Percentiles rank a stretch among this genome's conserved stretches.
Conservation (phyloP, 2,329 filamentous ascomycete species). For the Aspergillus amoenus region DNA sequence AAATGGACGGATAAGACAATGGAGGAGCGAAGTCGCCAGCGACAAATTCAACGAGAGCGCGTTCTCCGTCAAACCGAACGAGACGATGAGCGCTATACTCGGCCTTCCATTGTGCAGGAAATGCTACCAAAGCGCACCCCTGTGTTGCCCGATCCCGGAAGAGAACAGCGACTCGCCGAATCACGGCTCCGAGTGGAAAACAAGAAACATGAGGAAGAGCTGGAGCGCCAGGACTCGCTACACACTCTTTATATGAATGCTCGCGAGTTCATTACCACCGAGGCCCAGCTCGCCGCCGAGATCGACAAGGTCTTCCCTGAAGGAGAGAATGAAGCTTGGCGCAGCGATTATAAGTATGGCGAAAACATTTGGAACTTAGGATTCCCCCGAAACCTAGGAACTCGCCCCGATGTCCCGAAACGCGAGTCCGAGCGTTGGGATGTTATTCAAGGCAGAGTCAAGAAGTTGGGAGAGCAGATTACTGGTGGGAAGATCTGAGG, state of each 20-base stretch:
- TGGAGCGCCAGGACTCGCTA: conserved; percentile 67
- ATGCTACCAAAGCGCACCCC: conserved; percentile 51
- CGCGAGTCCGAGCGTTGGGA: conserved; percentile 37
- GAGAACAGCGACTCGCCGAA: conserved; percentile 55
- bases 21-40: conserved; percentile 44
- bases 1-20: conserved; percentile 40
- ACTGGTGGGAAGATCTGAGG: conserved; percentile 64
- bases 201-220: conserved; percentile 53
- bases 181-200: conserved; percentile 40
- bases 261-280: conserved; percentile 79
- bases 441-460: conserved; percentile 58
- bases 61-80: conserved; percentile 65
- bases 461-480: conserved; percentile 64
- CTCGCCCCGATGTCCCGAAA: conserved; percentile 30
- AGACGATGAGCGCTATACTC: conserved; percentile 74
- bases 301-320: conserved; percentile 76
- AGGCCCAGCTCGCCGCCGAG: conserved; percentile 70
- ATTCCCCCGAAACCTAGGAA: conserved; percentile 42
- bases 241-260: conserved; percentile 91
- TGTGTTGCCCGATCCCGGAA: conserved; percentile 61
- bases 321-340: conserved; percentile 47
- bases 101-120: conserved; percentile 60
- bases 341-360: conserved; percentile 42
- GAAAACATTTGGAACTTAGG: conserved; percentile 54
- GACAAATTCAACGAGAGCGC: conserved; percentile 51